These are phyloP conservation scores for Zea luxurians DNA, from an alignment of 176 grass and related monocot species.

Conservation along the genomic window DNA sequence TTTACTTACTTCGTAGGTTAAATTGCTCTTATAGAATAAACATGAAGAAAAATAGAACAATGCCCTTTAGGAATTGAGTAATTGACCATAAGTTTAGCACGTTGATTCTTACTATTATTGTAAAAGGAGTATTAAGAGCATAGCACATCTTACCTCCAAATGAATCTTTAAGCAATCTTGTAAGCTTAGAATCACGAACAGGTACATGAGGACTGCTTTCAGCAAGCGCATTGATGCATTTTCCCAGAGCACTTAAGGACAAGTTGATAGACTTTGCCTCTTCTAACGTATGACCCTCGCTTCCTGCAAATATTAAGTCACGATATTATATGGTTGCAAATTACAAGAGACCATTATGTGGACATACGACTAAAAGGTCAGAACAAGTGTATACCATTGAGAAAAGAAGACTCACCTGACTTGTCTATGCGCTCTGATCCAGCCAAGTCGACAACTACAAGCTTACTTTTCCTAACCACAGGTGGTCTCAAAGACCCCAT, in stretches of 20 bases:
- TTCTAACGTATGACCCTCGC: conserved; percentile 97
- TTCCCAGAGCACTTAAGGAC: conserved; percentile 87
- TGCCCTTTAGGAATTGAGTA: not conserved
- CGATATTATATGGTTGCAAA: conserved; percentile 25
- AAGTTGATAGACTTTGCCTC: conserved; percentile 99
- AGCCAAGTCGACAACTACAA: conserved; percentile 96
- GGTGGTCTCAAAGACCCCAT: conserved; percentile 83
- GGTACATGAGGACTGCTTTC: conserved; percentile 96
- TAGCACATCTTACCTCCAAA: conserved; percentile 79
- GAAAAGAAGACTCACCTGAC: conserved; percentile 54
- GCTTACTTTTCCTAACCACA: conserved; percentile 92
- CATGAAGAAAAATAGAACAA: not conserved
- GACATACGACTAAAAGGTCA: not conserved
- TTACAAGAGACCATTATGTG: not conserved
- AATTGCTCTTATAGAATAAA: not conserved
- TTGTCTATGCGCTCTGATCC: conserved; percentile 98
- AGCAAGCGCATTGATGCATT: conserved; percentile 99
- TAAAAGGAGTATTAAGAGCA: not conserved
- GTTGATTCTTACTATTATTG: not conserved
- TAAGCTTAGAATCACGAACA: conserved; percentile 96
- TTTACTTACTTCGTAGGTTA: not conserved
- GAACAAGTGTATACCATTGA: not conserved
- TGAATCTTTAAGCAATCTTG: conserved; percentile 99
- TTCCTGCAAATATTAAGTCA: conserved; percentile 58
- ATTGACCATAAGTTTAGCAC: not conserved